These are phyloP conservation scores for Penicillium flavigenum DNA, from an alignment of 495 filamentous ascomycete species.

Conservation along the genomic window DNA sequence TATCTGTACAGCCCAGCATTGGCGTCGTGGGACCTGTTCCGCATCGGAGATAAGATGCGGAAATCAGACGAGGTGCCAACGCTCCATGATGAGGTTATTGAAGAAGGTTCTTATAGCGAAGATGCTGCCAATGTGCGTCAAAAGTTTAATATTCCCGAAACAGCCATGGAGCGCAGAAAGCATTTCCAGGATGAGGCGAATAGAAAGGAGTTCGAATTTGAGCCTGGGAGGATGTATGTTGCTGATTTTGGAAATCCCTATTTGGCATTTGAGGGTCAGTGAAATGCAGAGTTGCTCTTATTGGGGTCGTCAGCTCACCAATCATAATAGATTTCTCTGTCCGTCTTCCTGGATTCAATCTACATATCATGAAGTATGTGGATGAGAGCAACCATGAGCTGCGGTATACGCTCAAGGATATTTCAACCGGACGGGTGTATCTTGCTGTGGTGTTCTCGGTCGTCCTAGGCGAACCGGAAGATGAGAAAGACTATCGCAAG, in stretches of 20 bases:
- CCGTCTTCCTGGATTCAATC: conserved; percentile 70
- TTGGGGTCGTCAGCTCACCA: not conserved
- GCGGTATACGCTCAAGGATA: conserved; percentile 86
- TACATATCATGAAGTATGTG: conserved; percentile 78
- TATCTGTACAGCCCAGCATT: conserved; percentile 78
- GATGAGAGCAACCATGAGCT: conserved; percentile 74
- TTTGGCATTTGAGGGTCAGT: conserved; percentile 72
- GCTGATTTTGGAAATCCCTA: conserved; percentile 93
- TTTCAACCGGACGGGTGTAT: conserved; percentile 64
- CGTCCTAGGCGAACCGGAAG: conserved; percentile 35
- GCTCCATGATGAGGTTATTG: conserved; percentile 50
- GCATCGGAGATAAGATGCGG: conserved; percentile 55
- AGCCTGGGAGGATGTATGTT: conserved; percentile 60
- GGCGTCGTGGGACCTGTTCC: conserved; percentile 69
- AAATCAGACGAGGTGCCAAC: conserved; percentile 16
- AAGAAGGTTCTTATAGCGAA: conserved; percentile 66
- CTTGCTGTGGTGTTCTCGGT: conserved; percentile 79
- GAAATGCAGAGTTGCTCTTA: conserved; percentile 4
- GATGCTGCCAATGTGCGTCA: conserved; percentile 52
- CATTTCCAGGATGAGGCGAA: conserved; percentile 57
- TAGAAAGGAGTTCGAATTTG: conserved; percentile 55
- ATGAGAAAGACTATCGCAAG: conserved; percentile 11
- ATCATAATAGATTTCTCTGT: conserved; percentile 64
- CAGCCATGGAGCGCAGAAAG: conserved; percentile 57
- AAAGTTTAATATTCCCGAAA: conserved; percentile 50